phyloP scores from a whole-genome alignment of 768 basidiomycete genomes.

The Hebeloma cylindrosporum region DNA sequence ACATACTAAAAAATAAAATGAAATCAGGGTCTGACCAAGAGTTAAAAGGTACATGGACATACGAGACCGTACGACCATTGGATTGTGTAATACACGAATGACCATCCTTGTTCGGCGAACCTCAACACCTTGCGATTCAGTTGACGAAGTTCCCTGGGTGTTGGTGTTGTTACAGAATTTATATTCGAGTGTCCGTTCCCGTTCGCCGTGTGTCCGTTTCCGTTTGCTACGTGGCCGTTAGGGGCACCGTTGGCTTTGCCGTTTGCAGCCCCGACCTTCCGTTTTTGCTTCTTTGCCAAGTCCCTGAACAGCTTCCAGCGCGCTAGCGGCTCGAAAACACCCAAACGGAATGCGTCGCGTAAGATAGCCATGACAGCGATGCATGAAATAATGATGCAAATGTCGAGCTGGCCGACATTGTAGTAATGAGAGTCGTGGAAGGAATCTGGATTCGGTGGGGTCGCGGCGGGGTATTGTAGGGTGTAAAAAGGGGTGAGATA shows the following conservation, averaged over 20 bases:
- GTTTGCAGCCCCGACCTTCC: constrained; percentile 16
- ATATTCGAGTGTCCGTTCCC: constrained; percentile 25
- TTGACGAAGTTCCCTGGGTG: constrained; percentile 51
- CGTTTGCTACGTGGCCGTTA: constrained; percentile 28
- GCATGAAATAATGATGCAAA: constrained; percentile 77
- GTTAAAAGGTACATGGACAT: constrained; percentile 37
- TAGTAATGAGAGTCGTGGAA: constrained; percentile 74
- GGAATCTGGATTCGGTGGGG: constrained; percentile 64
- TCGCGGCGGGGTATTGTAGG: constrained; percentile 65
- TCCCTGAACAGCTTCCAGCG: constrained; percentile 68
- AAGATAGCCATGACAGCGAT: constrained; percentile 86
- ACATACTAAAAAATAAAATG: constrained; percentile 61
- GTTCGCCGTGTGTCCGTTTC: constrained; percentile 27
- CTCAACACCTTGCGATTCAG: constrained; percentile 74
- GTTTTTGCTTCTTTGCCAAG: constrained; percentile 33
- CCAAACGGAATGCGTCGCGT: constrained; percentile 75
- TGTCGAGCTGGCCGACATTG: constrained; percentile 69
- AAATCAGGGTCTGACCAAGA: constrained; percentile 13
- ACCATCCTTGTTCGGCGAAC: constrained; percentile 97
- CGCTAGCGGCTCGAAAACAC: constrained; percentile 79
- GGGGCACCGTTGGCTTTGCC: constrained; percentile 22
- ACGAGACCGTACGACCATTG: constrained; percentile 84
- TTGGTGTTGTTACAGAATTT: constrained; percentile 28
- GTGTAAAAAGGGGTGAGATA: constrained; percentile 67
- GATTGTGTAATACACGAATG: constrained; percentile 71